Evolutionary conservation across 176 grass and related monocot genomes (phyloP).

Genomic region (Dactylis glomerata): DNA sequence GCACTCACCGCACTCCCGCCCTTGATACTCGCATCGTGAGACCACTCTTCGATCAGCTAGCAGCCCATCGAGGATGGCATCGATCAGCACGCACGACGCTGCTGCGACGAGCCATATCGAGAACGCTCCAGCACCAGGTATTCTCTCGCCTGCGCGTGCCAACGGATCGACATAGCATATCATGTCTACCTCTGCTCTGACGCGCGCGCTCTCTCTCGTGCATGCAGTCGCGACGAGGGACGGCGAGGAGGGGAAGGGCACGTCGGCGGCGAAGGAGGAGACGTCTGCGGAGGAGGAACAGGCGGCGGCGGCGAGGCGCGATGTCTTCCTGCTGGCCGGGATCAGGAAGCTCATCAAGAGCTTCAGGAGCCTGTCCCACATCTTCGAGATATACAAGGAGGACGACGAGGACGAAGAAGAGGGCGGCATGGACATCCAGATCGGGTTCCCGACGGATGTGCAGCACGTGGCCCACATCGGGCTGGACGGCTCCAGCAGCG

Average conservation of each 20-base stretch:
- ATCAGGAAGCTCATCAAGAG: conserved; percentile 76
- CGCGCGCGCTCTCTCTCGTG: not conserved
- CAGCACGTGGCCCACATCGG: conserved; percentile 77
- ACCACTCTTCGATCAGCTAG: not conserved
- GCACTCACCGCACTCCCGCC: conserved; percentile 17
- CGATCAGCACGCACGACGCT: not conserved
- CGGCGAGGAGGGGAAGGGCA: not conserved
- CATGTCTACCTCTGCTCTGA: not conserved
- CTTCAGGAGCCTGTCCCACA: conserved; percentile 64
- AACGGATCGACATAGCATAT: not conserved
- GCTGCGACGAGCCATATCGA: not conserved
- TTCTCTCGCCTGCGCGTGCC: not conserved
- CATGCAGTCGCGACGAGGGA: not conserved
- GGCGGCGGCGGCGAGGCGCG: conserved; percentile 5
- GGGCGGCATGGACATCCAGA: conserved; percentile 38
- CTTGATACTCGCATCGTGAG: not conserved
- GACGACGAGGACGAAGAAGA: not conserved
- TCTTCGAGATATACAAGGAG: conserved; percentile 52
- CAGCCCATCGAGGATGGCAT: conserved; percentile 6
- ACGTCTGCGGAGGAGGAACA: not conserved
- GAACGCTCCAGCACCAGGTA: conserved; percentile 18
- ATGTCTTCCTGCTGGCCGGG: conserved; percentile 44
- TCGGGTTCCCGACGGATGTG: conserved; percentile 70
- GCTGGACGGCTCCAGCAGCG: conserved; percentile 41
- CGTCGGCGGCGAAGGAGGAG: not conserved